phyloP scores from a whole-genome alignment of 2,329 filamentous ascomycete genomes.

The Hymenoscyphus occultus region DNA sequence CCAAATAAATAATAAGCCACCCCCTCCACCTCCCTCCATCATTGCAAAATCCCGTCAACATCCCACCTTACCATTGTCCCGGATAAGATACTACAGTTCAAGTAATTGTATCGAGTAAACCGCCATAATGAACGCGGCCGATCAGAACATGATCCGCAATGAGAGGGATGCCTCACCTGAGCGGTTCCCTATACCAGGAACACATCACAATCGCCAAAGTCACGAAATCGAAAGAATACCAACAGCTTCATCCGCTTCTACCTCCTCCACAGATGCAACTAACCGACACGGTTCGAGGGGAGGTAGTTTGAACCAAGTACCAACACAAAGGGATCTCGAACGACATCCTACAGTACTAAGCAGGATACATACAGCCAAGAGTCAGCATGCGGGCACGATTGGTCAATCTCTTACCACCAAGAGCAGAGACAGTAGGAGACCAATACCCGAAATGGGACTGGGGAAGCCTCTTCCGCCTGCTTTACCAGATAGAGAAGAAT shows the following conservation, averaged over 20 bases:
- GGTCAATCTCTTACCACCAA: slow-evolving; percentile 46
- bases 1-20: not conserved
- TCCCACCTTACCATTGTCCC: not conserved
- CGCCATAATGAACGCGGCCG: slow-evolving; percentile 32
- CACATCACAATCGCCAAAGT: slow-evolving; percentile 37
- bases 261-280: slow-evolving; percentile 43
- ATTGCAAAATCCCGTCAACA: not conserved
- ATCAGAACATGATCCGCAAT: slow-evolving; percentile 28
- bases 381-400: slow-evolving; percentile 72
- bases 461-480: slow-evolving; percentile 73
- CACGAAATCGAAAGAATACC: slow-evolving; percentile 59
- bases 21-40: not conserved
- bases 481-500: slow-evolving; percentile 69
- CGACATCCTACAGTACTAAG: slow-evolving; percentile 66
- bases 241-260: slow-evolving; percentile 51
- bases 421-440: slow-evolving; percentile 52
- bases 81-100: not conserved
- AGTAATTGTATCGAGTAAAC: not conserved
- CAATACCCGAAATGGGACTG: slow-evolving; percentile 66
- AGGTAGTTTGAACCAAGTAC: slow-evolving; percentile 53
- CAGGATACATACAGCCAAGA: slow-evolving; percentile 67
- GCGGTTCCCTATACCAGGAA: slow-evolving; percentile 27
- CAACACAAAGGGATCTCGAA: slow-evolving; percentile 66
- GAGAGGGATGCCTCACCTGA: slow-evolving; percentile 53
- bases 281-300: slow-evolving; percentile 41